phyloP scores from a whole-genome alignment of 352 stramenopile species.

The Globisporangium nodosum region DNA sequence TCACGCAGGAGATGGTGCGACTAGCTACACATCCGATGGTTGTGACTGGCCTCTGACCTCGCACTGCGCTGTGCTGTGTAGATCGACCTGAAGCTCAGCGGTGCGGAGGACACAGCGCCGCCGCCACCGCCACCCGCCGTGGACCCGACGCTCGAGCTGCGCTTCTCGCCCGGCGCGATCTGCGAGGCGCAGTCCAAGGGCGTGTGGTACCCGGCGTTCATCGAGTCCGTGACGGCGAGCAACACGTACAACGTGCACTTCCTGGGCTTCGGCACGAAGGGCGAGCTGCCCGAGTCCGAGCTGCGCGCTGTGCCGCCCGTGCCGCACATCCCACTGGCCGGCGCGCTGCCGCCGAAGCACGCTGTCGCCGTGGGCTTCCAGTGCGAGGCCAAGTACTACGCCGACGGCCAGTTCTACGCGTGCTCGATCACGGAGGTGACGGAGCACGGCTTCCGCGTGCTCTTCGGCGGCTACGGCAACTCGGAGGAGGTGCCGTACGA shows the following conservation, averaged over 20 bases:
- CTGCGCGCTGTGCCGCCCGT: slow-evolving; percentile 31
- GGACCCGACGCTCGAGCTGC: slow-evolving; percentile 12
- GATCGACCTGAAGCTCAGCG: slow-evolving; percentile 22
- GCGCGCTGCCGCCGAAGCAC: slow-evolving; percentile 28
- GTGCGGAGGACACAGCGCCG: neutral
- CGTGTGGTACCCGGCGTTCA: slow-evolving; percentile 61
- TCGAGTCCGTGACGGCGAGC: slow-evolving; percentile 48
- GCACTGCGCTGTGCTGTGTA: neutral
- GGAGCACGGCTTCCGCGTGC: slow-evolving; percentile 66
- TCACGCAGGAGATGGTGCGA: slow-evolving; percentile 76
- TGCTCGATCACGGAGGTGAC: slow-evolving; percentile 65
- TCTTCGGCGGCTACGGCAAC: slow-evolving; percentile 89
- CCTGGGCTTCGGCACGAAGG: slow-evolving; percentile 62
- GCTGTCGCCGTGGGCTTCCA: slow-evolving; percentile 49
- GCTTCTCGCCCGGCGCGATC: slow-evolving; percentile 38
- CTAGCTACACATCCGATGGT: neutral
- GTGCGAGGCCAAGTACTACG: slow-evolving; percentile 79
- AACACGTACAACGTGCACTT: slow-evolving; percentile 71
- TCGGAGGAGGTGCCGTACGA: slow-evolving; percentile 87
- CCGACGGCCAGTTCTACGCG: slow-evolving; percentile 69
- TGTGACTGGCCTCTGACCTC: no score
- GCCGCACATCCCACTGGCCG: slow-evolving; percentile 19
- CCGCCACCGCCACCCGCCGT: neutral
- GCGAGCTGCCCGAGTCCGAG: slow-evolving; percentile 32
- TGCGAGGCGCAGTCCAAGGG: slow-evolving; percentile 61